Evolutionary conservation across 148 eudicot species (phyloP).

Genomic region (Vaccinium corymbosum): DNA sequence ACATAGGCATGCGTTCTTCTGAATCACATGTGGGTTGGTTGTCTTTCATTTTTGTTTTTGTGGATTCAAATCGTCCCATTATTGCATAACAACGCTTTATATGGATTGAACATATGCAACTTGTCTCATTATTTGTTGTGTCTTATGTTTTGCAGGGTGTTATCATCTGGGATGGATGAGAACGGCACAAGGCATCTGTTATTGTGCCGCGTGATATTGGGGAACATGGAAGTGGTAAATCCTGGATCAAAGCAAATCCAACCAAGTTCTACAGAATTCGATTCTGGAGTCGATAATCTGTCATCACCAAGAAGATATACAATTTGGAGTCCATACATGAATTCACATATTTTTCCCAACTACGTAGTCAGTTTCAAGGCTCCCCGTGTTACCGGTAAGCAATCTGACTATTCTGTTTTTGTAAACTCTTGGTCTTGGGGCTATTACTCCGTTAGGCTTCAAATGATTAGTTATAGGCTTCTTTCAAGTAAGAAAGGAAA

Average conservation of each 20-base stretch:
- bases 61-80: no score
- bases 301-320: constrained; percentile 31
- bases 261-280: constrained; percentile 39
- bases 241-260: constrained; percentile 30
- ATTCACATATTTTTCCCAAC: constrained; percentile 41
- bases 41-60: no score
- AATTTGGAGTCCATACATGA: constrained; percentile 44
- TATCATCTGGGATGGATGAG: constrained; percentile 28
- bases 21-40: no score
- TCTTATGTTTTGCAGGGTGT: constrained; percentile 26
- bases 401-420: not conserved
- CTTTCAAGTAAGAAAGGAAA: not conserved
- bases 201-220: constrained; percentile 36
- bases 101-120: no score
- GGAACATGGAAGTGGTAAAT: constrained; percentile 26
- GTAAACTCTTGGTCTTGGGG: not conserved
- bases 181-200: constrained; percentile 34
- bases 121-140: not conserved
- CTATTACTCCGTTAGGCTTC: not conserved
- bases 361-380: constrained; percentile 37
- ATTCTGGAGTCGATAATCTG: constrained; percentile 34
- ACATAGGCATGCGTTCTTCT: no score
- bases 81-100: no score
- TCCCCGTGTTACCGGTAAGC: not conserved
- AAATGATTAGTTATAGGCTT: not conserved